Percentiles rank a stretch among this genome's conserved stretches.
phyloP scores from a whole-genome alignment of 768 basidiomycete genomes.

The Chiua virens region DNA sequence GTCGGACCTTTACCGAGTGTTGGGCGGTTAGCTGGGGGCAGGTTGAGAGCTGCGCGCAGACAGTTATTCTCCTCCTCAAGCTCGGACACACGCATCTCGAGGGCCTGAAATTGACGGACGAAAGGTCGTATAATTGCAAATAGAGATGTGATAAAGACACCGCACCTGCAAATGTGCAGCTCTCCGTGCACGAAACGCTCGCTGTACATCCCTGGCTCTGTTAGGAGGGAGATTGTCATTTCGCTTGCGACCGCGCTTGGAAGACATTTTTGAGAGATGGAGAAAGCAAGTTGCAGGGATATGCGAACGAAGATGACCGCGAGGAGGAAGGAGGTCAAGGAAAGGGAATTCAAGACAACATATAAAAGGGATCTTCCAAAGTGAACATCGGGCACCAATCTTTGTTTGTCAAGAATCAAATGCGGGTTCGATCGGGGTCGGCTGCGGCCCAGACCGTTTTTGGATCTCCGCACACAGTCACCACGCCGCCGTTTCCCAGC shows the following conservation, averaged over 20 bases:
- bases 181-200: slow-evolving; percentile 85
- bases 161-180: slow-evolving; percentile 82
- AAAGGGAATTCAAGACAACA: slow-evolving; percentile 38
- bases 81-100: slow-evolving; percentile 78
- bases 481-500: slow-evolving; percentile 26
- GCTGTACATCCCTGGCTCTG: slow-evolving; percentile 84
- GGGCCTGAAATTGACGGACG: slow-evolving; percentile 49
- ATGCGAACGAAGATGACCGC: slow-evolving; percentile 28
- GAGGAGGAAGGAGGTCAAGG: slow-evolving; percentile 31
- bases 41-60: slow-evolving; percentile 67
- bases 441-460: slow-evolving; percentile 36
- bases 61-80: slow-evolving; percentile 82
- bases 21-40: slow-evolving; percentile 72
- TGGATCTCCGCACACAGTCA: slow-evolving; percentile 34
- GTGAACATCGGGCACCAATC: slow-evolving; percentile 34
- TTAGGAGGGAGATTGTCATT: slow-evolving; percentile 61
- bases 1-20: slow-evolving; percentile 83
- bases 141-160: slow-evolving; percentile 32
- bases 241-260: slow-evolving; percentile 83
- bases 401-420: slow-evolving; percentile 37
- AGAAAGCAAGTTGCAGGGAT: slow-evolving; percentile 7
- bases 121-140: slow-evolving; percentile 41
- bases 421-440: slow-evolving; percentile 39
- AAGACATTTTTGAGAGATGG: slow-evolving; percentile 56
- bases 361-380: slow-evolving; percentile 39